phyloP scores from a whole-genome alignment of 2,329 filamentous ascomycete genomes.

The Pseudogymnoascus pannorum region DNA sequence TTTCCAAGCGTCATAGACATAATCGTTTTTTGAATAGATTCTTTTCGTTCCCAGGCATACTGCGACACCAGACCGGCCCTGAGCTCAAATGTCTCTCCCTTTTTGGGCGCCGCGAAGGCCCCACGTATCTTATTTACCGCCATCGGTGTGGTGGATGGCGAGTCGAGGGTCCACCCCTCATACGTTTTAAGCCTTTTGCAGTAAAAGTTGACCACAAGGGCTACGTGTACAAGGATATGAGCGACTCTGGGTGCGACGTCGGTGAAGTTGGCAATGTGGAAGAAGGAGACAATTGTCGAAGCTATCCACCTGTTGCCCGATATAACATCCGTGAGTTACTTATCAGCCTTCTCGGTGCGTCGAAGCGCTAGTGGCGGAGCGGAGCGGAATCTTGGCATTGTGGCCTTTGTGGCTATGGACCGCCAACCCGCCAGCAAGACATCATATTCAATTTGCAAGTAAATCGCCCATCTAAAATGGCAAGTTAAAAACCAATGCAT shows the following conservation, averaged over 20 bases:
- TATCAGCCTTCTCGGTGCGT: constrained; percentile 6
- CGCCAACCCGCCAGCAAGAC: background rate
- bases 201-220: background rate
- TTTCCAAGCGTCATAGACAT: constrained; percentile 99
- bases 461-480: background rate
- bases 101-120: constrained; percentile 85
- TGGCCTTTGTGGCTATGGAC: background rate
- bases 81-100: constrained; percentile 97
- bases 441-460: background rate
- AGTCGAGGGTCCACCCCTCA: constrained; percentile 31
- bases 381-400: background rate
- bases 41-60: constrained; percentile 98
- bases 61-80: constrained; percentile 93
- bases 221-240: background rate
- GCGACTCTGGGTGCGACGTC: background rate
- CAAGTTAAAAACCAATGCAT: background rate
- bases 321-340: background rate
- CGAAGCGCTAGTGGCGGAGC: background rate
- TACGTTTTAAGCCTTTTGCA: constrained; percentile 22
- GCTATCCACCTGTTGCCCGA: constrained; percentile 2
- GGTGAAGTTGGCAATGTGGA: background rate
- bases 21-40: constrained; percentile 98
- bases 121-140: constrained; percentile 94
- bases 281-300: background rate
- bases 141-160: constrained; percentile 49